These are phyloP conservation scores for Monosporascus sp. DNA, from an alignment of 2,329 filamentous ascomycete genomes.

Conservation along the genomic window DNA sequence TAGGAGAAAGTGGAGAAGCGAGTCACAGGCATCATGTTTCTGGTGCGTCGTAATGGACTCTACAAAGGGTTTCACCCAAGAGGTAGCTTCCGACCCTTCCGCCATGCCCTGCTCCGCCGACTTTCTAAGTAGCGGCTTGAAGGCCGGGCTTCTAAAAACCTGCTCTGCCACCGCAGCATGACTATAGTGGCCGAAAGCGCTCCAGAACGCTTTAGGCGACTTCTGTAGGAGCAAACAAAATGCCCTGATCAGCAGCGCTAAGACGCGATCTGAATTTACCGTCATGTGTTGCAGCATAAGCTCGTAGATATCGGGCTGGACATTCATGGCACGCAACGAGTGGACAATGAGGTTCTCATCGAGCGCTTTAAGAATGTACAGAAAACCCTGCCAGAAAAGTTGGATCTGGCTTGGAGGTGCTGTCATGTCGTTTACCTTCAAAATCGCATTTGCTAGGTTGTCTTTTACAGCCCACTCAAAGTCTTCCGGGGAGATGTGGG, in stretches of 20 bases:
- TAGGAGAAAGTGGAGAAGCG: slow-evolving; percentile 71
- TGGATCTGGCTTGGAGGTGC: slow-evolving; percentile 45
- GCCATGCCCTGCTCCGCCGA: slow-evolving; percentile 51
- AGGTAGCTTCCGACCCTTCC: slow-evolving; percentile 59
- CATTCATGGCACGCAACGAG: slow-evolving; percentile 72
- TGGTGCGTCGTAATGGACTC: slow-evolving; percentile 70
- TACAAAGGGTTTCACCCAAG: slow-evolving; percentile 75
- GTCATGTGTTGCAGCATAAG: slow-evolving; percentile 52
- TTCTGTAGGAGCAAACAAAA: slow-evolving; percentile 68
- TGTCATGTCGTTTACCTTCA: slow-evolving; percentile 48
- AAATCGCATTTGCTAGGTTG: slow-evolving; percentile 62
- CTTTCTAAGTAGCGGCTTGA: slow-evolving; percentile 55
- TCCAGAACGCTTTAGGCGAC: slow-evolving; percentile 79
- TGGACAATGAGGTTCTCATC: slow-evolving; percentile 70
- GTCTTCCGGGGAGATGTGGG: slow-evolving; percentile 61
- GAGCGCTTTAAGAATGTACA: slow-evolving; percentile 67
- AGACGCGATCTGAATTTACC: slow-evolving; percentile 48
- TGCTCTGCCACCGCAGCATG: slow-evolving; percentile 78
- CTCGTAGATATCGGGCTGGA: slow-evolving; percentile 66
- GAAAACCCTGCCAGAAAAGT: slow-evolving; percentile 74
- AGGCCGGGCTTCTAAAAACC: slow-evolving; percentile 67
- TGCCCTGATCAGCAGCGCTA: slow-evolving; percentile 65
- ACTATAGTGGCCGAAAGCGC: slow-evolving; percentile 75
- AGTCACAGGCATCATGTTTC: slow-evolving; percentile 72
- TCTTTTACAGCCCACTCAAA: slow-evolving; percentile 86